These are phyloP conservation scores for Zostera marina DNA, from an alignment of 116 monocot species.

Conservation along the genomic window DNA sequence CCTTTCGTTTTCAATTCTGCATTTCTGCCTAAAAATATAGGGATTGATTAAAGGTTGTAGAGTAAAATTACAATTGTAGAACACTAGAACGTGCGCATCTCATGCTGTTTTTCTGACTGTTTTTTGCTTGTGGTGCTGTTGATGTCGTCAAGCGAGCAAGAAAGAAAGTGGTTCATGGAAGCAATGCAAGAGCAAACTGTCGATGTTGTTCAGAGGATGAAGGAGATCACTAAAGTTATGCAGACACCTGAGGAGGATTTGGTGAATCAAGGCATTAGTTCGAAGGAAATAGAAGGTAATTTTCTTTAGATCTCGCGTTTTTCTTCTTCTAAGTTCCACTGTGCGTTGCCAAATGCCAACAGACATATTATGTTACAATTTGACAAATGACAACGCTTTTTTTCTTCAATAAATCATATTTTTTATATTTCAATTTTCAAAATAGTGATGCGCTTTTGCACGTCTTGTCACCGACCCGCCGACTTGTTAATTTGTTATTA, in stretches of 20 bases:
- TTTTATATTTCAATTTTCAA: no score
- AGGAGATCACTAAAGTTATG: conserved; percentile 91
- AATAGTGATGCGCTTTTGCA: no score
- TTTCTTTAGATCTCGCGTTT: background rate
- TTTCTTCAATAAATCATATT: no score
- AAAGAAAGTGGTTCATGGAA: conserved; percentile 89
- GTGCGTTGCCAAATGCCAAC: no score
- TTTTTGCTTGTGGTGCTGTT: background rate
- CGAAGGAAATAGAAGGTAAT: conserved; percentile 64
- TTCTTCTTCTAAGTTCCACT: background rate
- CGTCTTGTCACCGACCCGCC: no score
- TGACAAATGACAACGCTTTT: no score
- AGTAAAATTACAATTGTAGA: background rate
- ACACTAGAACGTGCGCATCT: no score
- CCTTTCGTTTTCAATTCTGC: background rate
- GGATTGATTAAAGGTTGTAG: no score
- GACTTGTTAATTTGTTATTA: no score
- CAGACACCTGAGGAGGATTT: conserved; percentile 58
- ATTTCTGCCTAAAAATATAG: no score
- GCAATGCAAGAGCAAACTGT: conserved; percentile 80
- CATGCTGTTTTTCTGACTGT: background rate
- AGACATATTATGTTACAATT: no score
- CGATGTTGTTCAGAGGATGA: conserved; percentile 80
- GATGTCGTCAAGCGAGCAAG: conserved; percentile 50
- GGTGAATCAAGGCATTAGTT: conserved; percentile 47